Evolutionary conservation across 1,284 basidiomycete species (phyloP).

Genomic region (Ganoderma sp.): DNA sequence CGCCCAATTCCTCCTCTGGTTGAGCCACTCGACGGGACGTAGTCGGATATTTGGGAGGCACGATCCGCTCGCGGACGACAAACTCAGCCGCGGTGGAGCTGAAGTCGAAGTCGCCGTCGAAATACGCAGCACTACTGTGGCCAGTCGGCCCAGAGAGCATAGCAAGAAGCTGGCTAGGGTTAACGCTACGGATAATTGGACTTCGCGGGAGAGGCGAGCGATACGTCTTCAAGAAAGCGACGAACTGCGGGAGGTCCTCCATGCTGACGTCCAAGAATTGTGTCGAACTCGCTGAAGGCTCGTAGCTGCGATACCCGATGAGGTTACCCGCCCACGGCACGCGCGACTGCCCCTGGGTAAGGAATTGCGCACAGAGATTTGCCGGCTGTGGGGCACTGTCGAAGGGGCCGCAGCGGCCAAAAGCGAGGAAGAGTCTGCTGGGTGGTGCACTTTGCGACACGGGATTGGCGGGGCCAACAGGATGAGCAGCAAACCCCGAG

Average conservation of each 20-base stretch:
- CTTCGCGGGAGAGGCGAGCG: not conserved
- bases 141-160: not conserved
- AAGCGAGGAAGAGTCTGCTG: constrained; percentile 21
- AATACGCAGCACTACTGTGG: not conserved
- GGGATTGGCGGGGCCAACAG: not conserved
- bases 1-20: not conserved
- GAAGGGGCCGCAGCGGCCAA: constrained; percentile 11
- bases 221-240: constrained; percentile 7
- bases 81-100: not conserved
- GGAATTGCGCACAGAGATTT: constrained; percentile 13
- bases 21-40: not conserved
- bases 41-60: not conserved
- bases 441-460: not conserved
- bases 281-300: constrained; percentile 9
- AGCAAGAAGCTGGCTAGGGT: not conserved
- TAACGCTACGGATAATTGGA: not conserved
- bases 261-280: constrained; percentile 22
- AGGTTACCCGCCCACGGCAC: constrained; percentile 16
- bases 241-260: constrained; percentile 19
- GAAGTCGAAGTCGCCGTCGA: not conserved
- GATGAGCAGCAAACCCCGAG: not conserved
- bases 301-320: constrained; percentile 19
- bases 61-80: not conserved
- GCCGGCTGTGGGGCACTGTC: constrained; percentile 4
- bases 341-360: constrained; percentile 8